phyloP scores from a whole-genome alignment of 177 flowering plant species.

The Vitis hybrid region DNA sequence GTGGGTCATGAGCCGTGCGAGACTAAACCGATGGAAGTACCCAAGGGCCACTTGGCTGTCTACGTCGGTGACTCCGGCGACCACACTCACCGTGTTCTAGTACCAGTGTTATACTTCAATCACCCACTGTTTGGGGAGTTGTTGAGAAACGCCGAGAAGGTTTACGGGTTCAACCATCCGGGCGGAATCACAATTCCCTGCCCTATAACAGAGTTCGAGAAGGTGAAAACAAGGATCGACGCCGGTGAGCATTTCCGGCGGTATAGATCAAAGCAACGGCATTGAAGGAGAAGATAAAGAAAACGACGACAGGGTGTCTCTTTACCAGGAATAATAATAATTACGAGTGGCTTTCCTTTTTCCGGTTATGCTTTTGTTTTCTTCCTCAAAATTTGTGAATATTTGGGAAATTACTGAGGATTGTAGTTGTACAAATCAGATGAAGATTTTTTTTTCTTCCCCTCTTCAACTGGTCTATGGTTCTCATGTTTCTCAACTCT shows the following conservation, averaged over 20 bases:
- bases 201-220: constrained; percentile 65
- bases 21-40: constrained; percentile 29
- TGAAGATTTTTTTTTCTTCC: too few relatives aligned
- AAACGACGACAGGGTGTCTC: too few relatives aligned
- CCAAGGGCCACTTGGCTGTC: constrained; percentile 85
- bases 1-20: constrained; percentile 23
- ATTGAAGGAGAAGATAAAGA: neutral
- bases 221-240: constrained; percentile 59
- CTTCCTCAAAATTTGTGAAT: too few relatives aligned
- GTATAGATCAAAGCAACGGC: neutral
- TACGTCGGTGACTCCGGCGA: constrained; percentile 62
- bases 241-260: constrained; percentile 31
- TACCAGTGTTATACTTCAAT: constrained; percentile 78
- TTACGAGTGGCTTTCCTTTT: too few relatives aligned
- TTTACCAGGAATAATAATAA: too few relatives aligned
- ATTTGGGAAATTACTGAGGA: too few relatives aligned
- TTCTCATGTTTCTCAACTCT: too few relatives aligned
- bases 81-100: constrained; percentile 51
- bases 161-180: constrained; percentile 68
- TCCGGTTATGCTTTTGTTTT: too few relatives aligned
- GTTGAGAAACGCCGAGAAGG: constrained; percentile 68
- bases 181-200: constrained; percentile 85
- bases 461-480: too few relatives aligned
- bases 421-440: too few relatives aligned
- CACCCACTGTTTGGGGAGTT: constrained; percentile 80